Percentiles rank a stretch among this genome's conserved stretches.
Evolutionary conservation across 768 basidiomycete genomes (phyloP).

Genomic region (Pulveroboletus sp.): DNA sequence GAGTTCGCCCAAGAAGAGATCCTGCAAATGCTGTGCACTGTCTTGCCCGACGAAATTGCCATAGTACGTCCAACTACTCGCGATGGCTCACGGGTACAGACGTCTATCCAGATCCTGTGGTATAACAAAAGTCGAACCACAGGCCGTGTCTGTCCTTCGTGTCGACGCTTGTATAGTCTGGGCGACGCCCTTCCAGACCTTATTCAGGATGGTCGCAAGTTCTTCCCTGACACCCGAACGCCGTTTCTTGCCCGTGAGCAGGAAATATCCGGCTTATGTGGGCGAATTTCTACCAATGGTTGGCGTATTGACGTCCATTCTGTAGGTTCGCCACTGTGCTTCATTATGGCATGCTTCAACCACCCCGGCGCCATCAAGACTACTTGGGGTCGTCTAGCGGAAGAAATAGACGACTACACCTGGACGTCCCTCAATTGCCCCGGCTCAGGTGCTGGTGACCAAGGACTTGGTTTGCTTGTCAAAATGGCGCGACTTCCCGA

Average conservation of each 20-base stretch:
- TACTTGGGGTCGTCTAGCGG: slow-evolving; percentile 63
- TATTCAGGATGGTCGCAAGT: slow-evolving; percentile 22
- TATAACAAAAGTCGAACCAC: slow-evolving; percentile 76
- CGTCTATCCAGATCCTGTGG: slow-evolving; percentile 58
- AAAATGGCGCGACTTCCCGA: slow-evolving; percentile 75
- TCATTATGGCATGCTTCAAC: slow-evolving; percentile 64
- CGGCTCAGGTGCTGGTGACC: slow-evolving; percentile 32
- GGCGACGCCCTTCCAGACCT: slow-evolving; percentile 61
- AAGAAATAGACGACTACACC: slow-evolving; percentile 62
- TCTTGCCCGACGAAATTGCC: slow-evolving; percentile 69
- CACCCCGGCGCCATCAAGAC: slow-evolving; percentile 59
- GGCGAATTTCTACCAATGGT: slow-evolving; percentile 22
- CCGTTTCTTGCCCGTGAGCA: slow-evolving; percentile 55
- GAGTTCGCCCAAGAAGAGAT: slow-evolving; percentile 77
- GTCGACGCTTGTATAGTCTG: slow-evolving; percentile 64
- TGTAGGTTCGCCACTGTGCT: slow-evolving; percentile 74
- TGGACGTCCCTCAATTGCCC: slow-evolving; percentile 57
- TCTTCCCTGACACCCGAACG: slow-evolving; percentile 21
- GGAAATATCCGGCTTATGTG: slow-evolving; percentile 73
- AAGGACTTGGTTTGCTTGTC: slow-evolving; percentile 57
- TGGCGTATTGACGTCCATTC: background rate
- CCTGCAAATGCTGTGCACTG: slow-evolving; percentile 62
- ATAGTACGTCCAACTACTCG: slow-evolving; percentile 42
- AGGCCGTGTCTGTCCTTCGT: slow-evolving; percentile 73
- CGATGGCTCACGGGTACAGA: background rate